These are phyloP conservation scores for Scedosporium boydii DNA, from an alignment of 2,329 filamentous ascomycete species.

Conservation along the genomic window DNA sequence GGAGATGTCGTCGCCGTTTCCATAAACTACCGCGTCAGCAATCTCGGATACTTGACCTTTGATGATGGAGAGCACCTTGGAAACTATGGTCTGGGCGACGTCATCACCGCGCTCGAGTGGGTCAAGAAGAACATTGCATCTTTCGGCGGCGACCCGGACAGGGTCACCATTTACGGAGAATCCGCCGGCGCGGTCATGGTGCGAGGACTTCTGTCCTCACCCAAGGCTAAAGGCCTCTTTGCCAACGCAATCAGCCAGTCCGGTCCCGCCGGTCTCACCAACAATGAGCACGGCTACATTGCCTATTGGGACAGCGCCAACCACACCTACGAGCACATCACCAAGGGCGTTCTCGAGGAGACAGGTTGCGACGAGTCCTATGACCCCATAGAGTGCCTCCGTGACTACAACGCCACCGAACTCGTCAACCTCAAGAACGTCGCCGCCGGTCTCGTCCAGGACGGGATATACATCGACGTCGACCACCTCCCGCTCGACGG, in stretches of 20 bases:
- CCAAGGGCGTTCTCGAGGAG: slow-evolving; percentile 14
- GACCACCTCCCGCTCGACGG: slow-evolving; percentile 18
- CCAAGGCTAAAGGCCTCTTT: slow-evolving; percentile 19
- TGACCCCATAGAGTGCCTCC: slow-evolving; percentile 16
- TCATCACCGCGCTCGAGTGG: slow-evolving; percentile 32
- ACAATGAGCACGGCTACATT: slow-evolving; percentile 8
- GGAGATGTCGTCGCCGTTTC: slow-evolving; percentile 38
- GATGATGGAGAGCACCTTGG: slow-evolving; percentile 42
- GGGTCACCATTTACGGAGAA: slow-evolving; percentile 46
- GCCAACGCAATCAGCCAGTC: slow-evolving; percentile 20
- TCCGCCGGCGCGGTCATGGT: slow-evolving; percentile 29
- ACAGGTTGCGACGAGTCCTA: slow-evolving; percentile 16
- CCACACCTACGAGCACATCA: slow-evolving; percentile 13
- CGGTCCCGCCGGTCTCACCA: slow-evolving; percentile 16
- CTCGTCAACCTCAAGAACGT: slow-evolving; percentile 19
- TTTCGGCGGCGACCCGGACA: slow-evolving; percentile 36
- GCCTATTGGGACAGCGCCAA: slow-evolving; percentile 14
- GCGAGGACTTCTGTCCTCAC: slow-evolving; percentile 14
- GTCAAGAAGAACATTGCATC: slow-evolving; percentile 38
- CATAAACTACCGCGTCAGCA: slow-evolving; percentile 43
- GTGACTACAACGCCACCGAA: slow-evolving; percentile 17
- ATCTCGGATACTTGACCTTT: slow-evolving; percentile 52
- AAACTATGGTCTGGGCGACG: slow-evolving; percentile 4
- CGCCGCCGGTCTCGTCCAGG: slow-evolving; percentile 17
- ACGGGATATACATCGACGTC: slow-evolving; percentile 19